A percentile compares a stretch with the other conserved stretches of the same genome.
These are phyloP conservation scores for Ogataea saltuana DNA, from an alignment of 805 yeast genomes.

Conservation along the genomic window DNA sequence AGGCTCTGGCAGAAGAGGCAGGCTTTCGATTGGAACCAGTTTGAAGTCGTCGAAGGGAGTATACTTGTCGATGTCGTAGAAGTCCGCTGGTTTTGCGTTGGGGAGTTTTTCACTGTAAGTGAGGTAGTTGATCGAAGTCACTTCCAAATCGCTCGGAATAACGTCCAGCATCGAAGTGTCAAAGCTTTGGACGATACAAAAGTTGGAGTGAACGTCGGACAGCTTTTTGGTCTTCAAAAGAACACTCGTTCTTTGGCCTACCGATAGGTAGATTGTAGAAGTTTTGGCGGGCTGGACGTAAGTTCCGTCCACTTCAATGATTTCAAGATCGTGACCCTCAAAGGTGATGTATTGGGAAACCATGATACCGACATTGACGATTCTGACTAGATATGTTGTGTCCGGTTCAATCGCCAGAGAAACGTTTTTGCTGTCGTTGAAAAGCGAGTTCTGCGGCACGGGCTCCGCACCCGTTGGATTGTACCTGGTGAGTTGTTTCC, in stretches of 20 bases:
- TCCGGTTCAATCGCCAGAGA: constrained; percentile 57
- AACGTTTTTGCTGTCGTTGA: constrained; percentile 63
- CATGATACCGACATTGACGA: constrained; percentile 69
- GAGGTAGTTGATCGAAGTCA: constrained; percentile 56
- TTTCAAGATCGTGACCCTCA: constrained; percentile 69
- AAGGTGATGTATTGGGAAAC: constrained; percentile 69
- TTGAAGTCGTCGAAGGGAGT: constrained; percentile 48
- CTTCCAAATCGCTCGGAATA: constrained; percentile 57
- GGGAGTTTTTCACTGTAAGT: constrained; percentile 45
- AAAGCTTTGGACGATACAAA: constrained; percentile 58
- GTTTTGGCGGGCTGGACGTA: constrained; percentile 59
- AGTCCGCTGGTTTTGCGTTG: constrained; percentile 20
- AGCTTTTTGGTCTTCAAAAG: constrained; percentile 55
- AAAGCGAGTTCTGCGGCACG: constrained; percentile 63
- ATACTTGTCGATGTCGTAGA: constrained; percentile 29
- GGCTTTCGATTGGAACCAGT: constrained; percentile 41
- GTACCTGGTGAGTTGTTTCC: constrained; percentile 56
- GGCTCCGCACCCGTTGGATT: constrained; percentile 90
- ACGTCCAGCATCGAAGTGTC: constrained; percentile 71
- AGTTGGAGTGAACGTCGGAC: constrained; percentile 41
- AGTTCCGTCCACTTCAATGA: constrained; percentile 77
- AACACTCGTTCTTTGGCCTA: constrained; percentile 81
- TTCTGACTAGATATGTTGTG: constrained; percentile 63
- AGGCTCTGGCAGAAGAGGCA: constrained; percentile 52
- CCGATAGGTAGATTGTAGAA: constrained; percentile 61